Conservation (phyloP, 495 filamentous ascomycete genomes). For the Hypoxylon lienhwacheense region DNA sequence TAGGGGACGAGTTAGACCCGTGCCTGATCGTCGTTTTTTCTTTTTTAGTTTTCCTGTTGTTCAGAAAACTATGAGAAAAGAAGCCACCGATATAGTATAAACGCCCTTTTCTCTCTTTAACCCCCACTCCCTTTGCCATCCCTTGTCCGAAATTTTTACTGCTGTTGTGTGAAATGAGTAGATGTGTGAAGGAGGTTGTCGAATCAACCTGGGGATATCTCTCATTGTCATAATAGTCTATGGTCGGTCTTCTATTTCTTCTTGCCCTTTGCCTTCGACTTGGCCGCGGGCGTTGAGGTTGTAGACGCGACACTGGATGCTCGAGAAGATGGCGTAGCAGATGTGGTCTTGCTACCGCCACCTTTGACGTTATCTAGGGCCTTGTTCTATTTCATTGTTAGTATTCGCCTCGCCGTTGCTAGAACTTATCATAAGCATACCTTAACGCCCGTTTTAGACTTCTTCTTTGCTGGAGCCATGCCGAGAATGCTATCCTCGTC, state of each 20-base stretch:
- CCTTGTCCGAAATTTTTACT: conserved; percentile 5
- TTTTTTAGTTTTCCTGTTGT: too few relatives aligned
- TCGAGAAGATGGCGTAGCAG: conserved; percentile 56
- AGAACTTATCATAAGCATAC: conserved; percentile 41
- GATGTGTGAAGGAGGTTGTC: too few relatives aligned
- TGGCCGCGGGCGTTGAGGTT: conserved; percentile 47
- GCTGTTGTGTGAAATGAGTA: not conserved
- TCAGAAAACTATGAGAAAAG: too few relatives aligned
- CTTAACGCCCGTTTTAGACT: conserved; percentile 75
- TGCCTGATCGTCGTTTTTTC: too few relatives aligned
- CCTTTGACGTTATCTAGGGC: conserved; percentile 63
- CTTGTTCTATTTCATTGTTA: conserved; percentile 57
- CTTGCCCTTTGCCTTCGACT: conserved; percentile 56
- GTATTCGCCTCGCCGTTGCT: not conserved
- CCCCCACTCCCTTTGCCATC: conserved; percentile 13
- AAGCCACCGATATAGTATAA: too few relatives aligned
- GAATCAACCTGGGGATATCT: not conserved
- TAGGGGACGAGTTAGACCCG: too few relatives aligned
- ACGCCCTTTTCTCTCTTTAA: too few relatives aligned
- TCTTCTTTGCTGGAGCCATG: conserved; percentile 85
- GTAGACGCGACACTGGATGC: conserved; percentile 57
- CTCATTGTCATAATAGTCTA: not conserved
- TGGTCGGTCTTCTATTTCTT: conserved; percentile 47
- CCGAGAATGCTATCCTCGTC: conserved; percentile 76
- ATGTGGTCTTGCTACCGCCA: conserved; percentile 56